Conservation (phyloP, 805 yeast genomes). For the Yamadazyma akitaensis region DNA sequence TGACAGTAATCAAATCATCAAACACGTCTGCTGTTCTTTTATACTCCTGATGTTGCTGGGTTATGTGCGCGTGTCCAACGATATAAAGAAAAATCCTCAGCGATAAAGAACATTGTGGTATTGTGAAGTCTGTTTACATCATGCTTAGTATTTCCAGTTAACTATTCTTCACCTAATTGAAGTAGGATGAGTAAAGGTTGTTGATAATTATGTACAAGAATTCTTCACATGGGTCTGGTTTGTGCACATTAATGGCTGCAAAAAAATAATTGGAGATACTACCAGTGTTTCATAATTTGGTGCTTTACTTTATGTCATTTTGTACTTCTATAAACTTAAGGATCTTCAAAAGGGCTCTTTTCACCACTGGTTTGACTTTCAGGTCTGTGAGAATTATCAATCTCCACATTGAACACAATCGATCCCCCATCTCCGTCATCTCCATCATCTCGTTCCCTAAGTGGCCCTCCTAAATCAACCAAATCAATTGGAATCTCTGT, state of each 20-base stretch:
- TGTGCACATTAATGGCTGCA: not conserved
- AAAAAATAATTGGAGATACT: too few species aligned
- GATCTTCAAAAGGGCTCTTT: constrained; percentile 30
- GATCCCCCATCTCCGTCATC: constrained; percentile 17
- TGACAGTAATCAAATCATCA: too few species aligned
- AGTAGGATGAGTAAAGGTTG: not conserved
- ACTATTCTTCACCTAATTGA: not conserved
- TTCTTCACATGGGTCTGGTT: not conserved
- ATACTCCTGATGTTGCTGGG: too few species aligned
- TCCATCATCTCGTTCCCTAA: not conserved
- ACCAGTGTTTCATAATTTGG: not conserved
- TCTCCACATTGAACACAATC: constrained; percentile 31
- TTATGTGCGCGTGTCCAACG: too few species aligned
- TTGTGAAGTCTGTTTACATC: too few species aligned
- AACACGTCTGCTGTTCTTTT: too few species aligned
- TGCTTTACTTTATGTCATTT: not conserved
- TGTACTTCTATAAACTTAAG: not conserved
- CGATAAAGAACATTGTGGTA: too few species aligned
- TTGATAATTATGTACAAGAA: not conserved
- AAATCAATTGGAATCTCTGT: constrained; percentile 12
- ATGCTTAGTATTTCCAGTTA: too few species aligned
- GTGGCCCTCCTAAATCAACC: constrained; percentile 7
- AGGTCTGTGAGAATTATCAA: constrained; percentile 20
- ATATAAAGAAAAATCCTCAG: too few species aligned
- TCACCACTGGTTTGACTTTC: constrained; percentile 16